Base-by-base conservation (phyloP, 1,284 basidiomycete genomes). In the Trametes hirsuta region DNA sequence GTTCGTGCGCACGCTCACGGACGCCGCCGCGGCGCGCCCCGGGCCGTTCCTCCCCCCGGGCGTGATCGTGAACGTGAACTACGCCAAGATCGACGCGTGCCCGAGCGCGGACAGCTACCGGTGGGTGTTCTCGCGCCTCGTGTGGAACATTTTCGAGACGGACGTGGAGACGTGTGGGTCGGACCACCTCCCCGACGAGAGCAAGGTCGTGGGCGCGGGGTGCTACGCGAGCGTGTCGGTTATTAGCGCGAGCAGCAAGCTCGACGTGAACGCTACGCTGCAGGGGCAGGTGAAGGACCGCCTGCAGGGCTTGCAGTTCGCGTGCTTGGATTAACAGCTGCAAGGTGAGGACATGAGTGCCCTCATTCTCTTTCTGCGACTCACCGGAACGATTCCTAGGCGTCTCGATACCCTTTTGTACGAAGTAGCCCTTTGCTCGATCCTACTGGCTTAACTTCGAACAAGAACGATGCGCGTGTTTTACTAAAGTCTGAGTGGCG, bases 41-140 rank as follows among this genome's bases (percentile, higher is more conserved):
- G 58, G 58, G 4, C 71, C 78, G 0, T 74, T 80, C 59, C 76
- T 84, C 11, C 81, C 82, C 4, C 21, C 69, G 0, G 73, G 74
- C 45, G 75, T 78, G 44, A 75, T 75, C 55, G 55, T 84, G 52
- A 84, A 84, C 66, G 81, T 84, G 66, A 85, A 85, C 72, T 83
- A 79, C 69, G 77, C 82, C 0, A 64, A 77, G 15, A 76, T 75
- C 6, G 71, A 75, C 52, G 70, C 66, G 39, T 85, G 83, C 66
- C 42, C 75, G 14, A 66, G 68, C 30, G 71, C 75, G 5, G 67
- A 67, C 4, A 73, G 71, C 58, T 82, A 74, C 73, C 70, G 76
- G 52, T 84, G 79, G 67, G 74, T 84, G 5, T 70, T 84, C 40
- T 79, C 83, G 40, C 72, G 82, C 30, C 70, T 83, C 46, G 47